phyloP scores from a whole-genome alignment of 108 stramenopile species.

The Seminavis robusta region DNA sequence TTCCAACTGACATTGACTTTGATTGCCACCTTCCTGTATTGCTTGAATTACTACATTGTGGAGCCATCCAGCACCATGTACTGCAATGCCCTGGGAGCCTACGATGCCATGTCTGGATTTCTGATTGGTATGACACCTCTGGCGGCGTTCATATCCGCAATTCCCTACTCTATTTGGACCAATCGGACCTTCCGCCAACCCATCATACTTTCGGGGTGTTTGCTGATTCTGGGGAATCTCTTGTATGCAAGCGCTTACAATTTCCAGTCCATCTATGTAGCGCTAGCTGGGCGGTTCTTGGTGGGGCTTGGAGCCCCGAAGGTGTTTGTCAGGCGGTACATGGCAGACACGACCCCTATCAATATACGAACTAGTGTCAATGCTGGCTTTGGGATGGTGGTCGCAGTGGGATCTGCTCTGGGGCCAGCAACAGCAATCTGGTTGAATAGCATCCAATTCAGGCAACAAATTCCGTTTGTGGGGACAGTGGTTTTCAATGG shows the following conservation, averaged over 20 bases:
- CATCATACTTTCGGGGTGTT: constrained; percentile 53
- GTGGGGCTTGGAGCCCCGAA: constrained; percentile 85
- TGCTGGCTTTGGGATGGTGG: constrained; percentile 75
- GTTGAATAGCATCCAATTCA: constrained; percentile 47
- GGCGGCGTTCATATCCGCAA: constrained; percentile 68
- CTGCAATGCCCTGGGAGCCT: constrained; percentile 70
- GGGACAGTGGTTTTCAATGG: constrained; percentile 57
- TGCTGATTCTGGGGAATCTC: constrained; percentile 73
- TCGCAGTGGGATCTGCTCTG: constrained; percentile 77
- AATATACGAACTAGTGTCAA: constrained; percentile 72
- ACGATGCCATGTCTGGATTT: constrained; percentile 72
- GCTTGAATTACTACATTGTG: constrained; percentile 93
- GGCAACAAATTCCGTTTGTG: constrained; percentile 32
- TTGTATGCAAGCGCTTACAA: constrained; percentile 73
- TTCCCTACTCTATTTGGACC: constrained; percentile 78
- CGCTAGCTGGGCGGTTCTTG: constrained; percentile 73
- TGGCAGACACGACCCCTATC: constrained; percentile 79
- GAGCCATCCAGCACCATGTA: constrained; percentile 84
- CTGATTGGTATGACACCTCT: constrained; percentile 90
- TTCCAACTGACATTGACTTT: constrained; percentile 58
- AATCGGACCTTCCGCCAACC: constrained; percentile 75
- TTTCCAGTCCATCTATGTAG: constrained; percentile 47
- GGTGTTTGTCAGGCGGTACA: constrained; percentile 81
- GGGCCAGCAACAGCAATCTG: constrained; percentile 81
- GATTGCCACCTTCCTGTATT: constrained; percentile 78